These are phyloP conservation scores for Penicillium desertorum DNA, from an alignment of 495 filamentous ascomycete species.

Conservation along the genomic window DNA sequence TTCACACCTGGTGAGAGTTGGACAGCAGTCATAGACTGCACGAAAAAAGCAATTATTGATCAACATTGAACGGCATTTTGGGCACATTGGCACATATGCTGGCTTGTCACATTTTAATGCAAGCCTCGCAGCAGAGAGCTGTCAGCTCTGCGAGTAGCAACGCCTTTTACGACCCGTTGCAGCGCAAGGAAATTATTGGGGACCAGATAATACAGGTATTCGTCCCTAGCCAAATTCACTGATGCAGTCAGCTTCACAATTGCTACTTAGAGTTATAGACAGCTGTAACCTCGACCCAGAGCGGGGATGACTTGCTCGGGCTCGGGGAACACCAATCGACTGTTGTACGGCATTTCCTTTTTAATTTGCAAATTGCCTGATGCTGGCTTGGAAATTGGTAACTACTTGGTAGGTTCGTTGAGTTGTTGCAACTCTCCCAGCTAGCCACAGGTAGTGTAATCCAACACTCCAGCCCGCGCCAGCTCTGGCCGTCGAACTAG, in stretches of 20 bases:
- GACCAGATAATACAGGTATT: background rate
- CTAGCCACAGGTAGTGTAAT: background rate
- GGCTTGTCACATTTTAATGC: background rate
- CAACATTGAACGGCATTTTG: background rate
- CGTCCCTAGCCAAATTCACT: background rate
- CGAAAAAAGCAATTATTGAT: background rate
- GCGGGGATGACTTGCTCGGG: background rate
- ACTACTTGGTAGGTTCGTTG: background rate
- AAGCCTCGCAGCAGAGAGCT: background rate
- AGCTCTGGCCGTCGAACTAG: background rate
- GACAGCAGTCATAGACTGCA: background rate
- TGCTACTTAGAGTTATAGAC: background rate
- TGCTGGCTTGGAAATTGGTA: slow-evolving; percentile 7
- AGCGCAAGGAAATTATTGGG: slow-evolving; percentile 3
- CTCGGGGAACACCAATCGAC: background rate
- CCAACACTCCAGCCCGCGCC: background rate
- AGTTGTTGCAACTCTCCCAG: background rate
- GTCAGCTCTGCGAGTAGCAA: background rate
- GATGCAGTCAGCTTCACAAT: background rate
- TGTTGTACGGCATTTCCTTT: background rate
- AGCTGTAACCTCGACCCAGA: background rate
- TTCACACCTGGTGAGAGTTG: background rate
- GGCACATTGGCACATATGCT: background rate
- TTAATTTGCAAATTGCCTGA: slow-evolving; percentile 1
- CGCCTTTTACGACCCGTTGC: background rate